Evolutionary conservation across 768 basidiomycete species (phyloP).

Genomic region (Podaxis carcinomalis): DNA sequence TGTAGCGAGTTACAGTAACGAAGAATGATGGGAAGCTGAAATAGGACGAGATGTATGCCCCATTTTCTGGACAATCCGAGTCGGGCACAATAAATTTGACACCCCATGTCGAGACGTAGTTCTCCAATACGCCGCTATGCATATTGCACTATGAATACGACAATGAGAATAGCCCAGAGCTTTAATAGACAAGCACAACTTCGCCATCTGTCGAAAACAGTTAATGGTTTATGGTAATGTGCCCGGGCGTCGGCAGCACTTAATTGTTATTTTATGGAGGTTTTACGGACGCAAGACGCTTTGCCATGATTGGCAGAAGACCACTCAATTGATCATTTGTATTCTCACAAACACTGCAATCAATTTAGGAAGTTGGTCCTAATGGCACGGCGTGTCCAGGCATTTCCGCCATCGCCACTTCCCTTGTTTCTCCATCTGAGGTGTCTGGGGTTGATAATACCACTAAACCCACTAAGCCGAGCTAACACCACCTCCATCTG

Average conservation of each 20-base stretch:
- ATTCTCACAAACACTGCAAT: not conserved
- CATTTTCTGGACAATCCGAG: not conserved
- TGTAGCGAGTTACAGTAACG: not conserved
- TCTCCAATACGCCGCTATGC: no score
- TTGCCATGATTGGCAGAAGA: not conserved
- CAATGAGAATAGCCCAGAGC: not conserved
- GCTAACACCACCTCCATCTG: not conserved
- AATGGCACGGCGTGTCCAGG: no score
- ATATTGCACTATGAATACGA: not conserved
- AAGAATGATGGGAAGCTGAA: not conserved
- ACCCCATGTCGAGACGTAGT: not conserved
- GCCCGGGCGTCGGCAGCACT: not conserved
- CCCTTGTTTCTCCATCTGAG: not conserved
- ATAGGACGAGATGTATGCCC: not conserved
- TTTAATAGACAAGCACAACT: not conserved
- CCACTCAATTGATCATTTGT: not conserved
- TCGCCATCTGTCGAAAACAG: not conserved
- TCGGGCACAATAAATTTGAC: not conserved
- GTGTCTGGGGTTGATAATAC: not conserved
- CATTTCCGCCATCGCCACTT: not conserved
- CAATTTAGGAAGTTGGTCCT: not conserved
- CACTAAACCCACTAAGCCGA: not conserved
- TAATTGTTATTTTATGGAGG: not conserved
- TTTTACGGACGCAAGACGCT: not conserved
- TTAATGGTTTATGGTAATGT: not conserved